Base-by-base conservation (phyloP, 2,329 filamentous ascomycete species). In the Alternaria ventricosa region DNA sequence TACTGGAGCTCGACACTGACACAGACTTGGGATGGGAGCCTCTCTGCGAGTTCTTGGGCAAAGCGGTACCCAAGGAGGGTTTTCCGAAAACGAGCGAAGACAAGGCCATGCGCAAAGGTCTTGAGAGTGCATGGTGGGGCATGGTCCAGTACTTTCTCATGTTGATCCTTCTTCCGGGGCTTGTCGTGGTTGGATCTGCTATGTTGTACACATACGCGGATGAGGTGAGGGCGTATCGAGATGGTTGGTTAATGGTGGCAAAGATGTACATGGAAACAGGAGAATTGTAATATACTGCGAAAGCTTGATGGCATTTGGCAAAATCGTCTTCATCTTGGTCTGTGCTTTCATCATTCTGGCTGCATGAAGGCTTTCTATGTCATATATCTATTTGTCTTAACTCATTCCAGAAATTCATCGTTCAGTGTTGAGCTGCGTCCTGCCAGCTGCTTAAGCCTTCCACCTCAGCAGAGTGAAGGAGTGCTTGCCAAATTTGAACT, bases 381-480 rank as follows among this genome's bases (percentile, higher is more conserved):
- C 28, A n/a, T 36, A n/a, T 25, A 25, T 53, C 30, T 53, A 36
- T n/a, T 27, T 20, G n/a, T 41, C 28, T 28, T 45, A 12, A 20
- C 1, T 46, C 18, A 25, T n/a, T 12, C 23, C 3, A 13, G 4
- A 25, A n/a, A n/a, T 10, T 20, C 43, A 43, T 28, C 33, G n/a
- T 2, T 20, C 22, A 28, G 36, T 41, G 18, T 41, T 36, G 12
- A 13, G 10, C 36, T 12, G 4, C 9, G 5, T 2, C 13, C 44
- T 30, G n/a, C 9, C 23, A 44, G 25, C 23, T 4, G 4, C n/a
- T 51, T 27, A 63, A 55, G 62, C 62, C 65, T 85, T 85, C 85
- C 85, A 87, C 67, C 85, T 83, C 71, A 94, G 76, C 79, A 94
- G 80, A 3, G 89, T 92, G 50, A 94, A 84, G 3, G 90, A 92